Base-by-base conservation (phyloP, 2,329 filamentous ascomycete species). In the Gremmenia infestans region DNA sequence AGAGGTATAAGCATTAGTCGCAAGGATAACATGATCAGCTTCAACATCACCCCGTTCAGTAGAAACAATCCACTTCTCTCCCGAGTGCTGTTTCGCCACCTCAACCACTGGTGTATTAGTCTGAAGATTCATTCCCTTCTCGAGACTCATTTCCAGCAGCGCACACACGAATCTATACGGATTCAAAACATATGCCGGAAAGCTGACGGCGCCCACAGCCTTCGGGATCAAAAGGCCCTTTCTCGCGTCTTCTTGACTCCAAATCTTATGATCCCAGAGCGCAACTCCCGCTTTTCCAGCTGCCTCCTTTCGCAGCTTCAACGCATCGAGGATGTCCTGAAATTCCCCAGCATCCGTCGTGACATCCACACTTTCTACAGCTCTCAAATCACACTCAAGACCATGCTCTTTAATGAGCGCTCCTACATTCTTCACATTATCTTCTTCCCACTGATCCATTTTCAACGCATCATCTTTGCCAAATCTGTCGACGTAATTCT, bases 361-460 rank as follows among this genome's bases (percentile, higher is more conserved):
- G 71, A 64, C 52, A 55, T 74, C 71, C 46, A 70, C 50, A 11
- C 52, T 57, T 17, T 63, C 61, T 4, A 55, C 72, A 28, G 67
- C 50, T 40, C 56, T 35, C 19, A 74, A 76, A 60, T 83, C 81
- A 64, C 80, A 75, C 17, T 71, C 65, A 39, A 82, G 78, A 3
- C 57, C 61, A 52, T 82, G 67, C n/a, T 75, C 70, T 9, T 67
- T 66, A 0, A 80, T 79, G 54, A 86, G 77, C 0, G 64, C 68
- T 63, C 85, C 81, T 15, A 82, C 76, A 19, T 75, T 76, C 22
- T 72, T 68, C 54, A 86, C 80, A 62, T 76, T 79, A 45, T 56
- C 50, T 36, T 65, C 65, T 35, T 62, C 53, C 32, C 56, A 59
- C 12, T 58, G 40, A 43, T 56, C 46, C 23, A 59, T 52, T 15